Percentiles rank a stretch among this genome's conserved stretches.
phyloP scores from a whole-genome alignment of 225 moss, liverwort and hornwort genomes.

The Polytrichum commune region DNA sequence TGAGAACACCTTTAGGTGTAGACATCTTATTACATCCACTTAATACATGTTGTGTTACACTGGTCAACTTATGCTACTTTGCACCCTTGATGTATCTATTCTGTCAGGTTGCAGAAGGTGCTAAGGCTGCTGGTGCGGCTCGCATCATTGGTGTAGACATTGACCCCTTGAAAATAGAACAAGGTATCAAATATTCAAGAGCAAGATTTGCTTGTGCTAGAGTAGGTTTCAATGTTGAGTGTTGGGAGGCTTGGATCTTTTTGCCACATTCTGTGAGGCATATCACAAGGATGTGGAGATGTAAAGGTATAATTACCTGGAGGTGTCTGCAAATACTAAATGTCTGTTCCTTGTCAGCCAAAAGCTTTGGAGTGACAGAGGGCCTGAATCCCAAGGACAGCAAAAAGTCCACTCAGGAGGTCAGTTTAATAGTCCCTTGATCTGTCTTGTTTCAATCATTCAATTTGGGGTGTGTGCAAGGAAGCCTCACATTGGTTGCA shows the following conservation, averaged over 20 bases:
- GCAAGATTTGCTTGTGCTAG: too few species aligned
- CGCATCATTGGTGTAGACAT: constrained; percentile 92
- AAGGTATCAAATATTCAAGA: constrained; percentile 26
- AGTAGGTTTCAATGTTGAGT: too few species aligned
- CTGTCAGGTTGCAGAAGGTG: constrained; percentile 74
- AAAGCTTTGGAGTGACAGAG: constrained; percentile 77
- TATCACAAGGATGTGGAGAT: too few species aligned
- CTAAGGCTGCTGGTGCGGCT: constrained; percentile 83
- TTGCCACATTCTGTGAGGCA: too few species aligned
- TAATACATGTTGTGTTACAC: too few species aligned
- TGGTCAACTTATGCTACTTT: neutral
- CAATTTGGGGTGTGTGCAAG: too few species aligned
- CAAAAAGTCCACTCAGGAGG: constrained; percentile 78
- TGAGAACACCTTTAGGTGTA: too few species aligned
- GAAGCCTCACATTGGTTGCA: too few species aligned
- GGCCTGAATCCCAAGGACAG: constrained; percentile 80
- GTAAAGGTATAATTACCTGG: neutral
- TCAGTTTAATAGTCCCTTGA: constrained; percentile 9
- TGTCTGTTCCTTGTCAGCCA: constrained; percentile 45
- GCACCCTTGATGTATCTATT: constrained; percentile 9
- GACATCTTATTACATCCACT: too few species aligned
- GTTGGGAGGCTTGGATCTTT: too few species aligned
- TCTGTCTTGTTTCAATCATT: too few species aligned
- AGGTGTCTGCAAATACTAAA: constrained; percentile 18
- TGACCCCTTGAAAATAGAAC: constrained; percentile 63